These are phyloP conservation scores for Aaosphaeria arxii DNA, from an alignment of 2,329 filamentous ascomycete genomes.

Conservation along the genomic window DNA sequence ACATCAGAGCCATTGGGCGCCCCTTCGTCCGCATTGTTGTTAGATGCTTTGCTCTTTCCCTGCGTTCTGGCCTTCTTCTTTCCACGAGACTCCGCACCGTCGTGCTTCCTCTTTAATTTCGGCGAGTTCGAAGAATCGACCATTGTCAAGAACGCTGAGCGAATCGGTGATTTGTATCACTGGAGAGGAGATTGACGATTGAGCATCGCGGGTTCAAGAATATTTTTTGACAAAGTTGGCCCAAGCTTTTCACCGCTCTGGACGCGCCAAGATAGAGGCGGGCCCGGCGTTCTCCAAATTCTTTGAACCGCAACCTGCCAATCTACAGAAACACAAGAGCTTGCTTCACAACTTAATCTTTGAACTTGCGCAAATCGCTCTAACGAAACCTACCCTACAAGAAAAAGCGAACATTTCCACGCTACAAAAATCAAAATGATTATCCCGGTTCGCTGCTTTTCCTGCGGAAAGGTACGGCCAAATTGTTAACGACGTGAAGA, in stretches of 20 bases:
- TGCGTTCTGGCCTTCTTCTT: slow-evolving; percentile 26
- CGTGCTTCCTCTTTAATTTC: slow-evolving; percentile 29
- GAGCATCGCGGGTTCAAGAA: slow-evolving; percentile 7
- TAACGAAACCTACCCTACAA: not conserved
- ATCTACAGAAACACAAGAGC: not conserved
- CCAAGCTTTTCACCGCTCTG: slow-evolving; percentile 31
- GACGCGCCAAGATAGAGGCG: not conserved
- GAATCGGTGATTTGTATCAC: not conserved
- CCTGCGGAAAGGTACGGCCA: slow-evolving; percentile 83
- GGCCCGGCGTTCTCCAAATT: slow-evolving; percentile 7
- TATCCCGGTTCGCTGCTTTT: slow-evolving; percentile 97
- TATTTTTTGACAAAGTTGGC: slow-evolving; percentile 22
- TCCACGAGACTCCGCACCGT: slow-evolving; percentile 21
- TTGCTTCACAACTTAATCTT: not conserved
- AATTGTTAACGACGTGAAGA: too few species aligned
- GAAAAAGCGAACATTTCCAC: not conserved
- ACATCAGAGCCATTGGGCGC: too few species aligned
- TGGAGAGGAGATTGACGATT: not conserved
- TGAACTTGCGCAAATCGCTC: too few species aligned
- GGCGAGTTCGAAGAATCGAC: slow-evolving; percentile 15
- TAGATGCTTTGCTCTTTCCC: slow-evolving; percentile 13
- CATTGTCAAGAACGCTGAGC: slow-evolving; percentile 12
- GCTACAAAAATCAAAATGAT: slow-evolving; percentile 67
- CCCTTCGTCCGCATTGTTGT: too few species aligned
- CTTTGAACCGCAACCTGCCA: slow-evolving; percentile 24